Percentiles rank a stretch among this genome's conserved stretches.
phyloP scores from a whole-genome alignment of 1,284 basidiomycete genomes.

The Meira nashicola region DNA sequence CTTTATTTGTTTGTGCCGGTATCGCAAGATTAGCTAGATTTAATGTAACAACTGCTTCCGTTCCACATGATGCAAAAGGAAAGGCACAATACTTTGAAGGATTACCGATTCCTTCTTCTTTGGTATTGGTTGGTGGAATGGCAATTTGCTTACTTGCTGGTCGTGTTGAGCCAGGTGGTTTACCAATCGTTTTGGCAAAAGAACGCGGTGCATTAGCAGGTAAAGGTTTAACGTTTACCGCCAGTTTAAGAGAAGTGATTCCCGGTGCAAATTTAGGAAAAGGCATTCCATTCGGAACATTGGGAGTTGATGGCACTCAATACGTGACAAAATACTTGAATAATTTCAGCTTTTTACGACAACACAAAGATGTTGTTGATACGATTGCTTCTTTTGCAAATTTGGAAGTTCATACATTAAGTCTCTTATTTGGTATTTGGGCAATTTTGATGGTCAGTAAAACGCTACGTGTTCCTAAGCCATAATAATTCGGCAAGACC shows the following conservation, averaged over 20 bases:
- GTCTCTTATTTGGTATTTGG: slow-evolving; percentile 44
- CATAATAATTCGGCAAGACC: too few relatives aligned
- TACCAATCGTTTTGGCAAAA: slow-evolving; percentile 29
- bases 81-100: slow-evolving; percentile 96
- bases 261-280: slow-evolving; percentile 21
- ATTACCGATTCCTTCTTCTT: slow-evolving; percentile 87
- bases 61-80: slow-evolving; percentile 80
- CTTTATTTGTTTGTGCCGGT: slow-evolving; percentile 89
- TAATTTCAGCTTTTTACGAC: not conserved
- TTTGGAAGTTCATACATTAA: slow-evolving; percentile 37
- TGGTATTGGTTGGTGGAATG: slow-evolving; percentile 74
- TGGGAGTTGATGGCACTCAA: slow-evolving; percentile 26
- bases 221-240: slow-evolving; percentile 37
- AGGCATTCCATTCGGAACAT: slow-evolving; percentile 38
- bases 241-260: slow-evolving; percentile 24
- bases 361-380: slow-evolving; percentile 1
- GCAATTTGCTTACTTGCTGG: slow-evolving; percentile 77
- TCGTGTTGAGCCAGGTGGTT: slow-evolving; percentile 31
- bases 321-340: slow-evolving; percentile 14
- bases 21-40: slow-evolving; percentile 93
- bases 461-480: slow-evolving; percentile 50
- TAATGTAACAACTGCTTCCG: slow-evolving; percentile 92
- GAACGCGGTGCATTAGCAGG: slow-evolving; percentile 24
- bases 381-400: slow-evolving; percentile 17
- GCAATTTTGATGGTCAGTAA: slow-evolving; percentile 48